Conservation (phyloP, 805 yeast genomes). For the Teunomyces barrocoloradensis region DNA sequence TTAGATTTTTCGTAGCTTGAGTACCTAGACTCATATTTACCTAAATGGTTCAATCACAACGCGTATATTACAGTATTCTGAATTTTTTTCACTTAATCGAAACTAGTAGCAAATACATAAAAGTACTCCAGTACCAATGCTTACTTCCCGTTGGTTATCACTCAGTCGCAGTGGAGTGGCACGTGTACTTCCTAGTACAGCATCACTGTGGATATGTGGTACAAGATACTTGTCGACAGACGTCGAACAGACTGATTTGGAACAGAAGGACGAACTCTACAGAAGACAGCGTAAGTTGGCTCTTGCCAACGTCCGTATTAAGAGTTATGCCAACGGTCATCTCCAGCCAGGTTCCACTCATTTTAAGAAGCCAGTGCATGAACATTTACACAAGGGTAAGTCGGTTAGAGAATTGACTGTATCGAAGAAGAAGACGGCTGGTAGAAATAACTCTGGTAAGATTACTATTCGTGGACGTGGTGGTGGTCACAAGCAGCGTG, state of each 20-base stretch:
- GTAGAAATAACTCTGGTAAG: conserved; percentile 85
- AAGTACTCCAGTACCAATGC: neutral
- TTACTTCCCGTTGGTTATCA: conserved; percentile 1
- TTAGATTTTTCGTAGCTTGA: neutral
- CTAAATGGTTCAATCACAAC: neutral
- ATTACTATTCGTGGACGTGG: conserved; percentile 94
- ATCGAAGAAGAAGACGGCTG: conserved; percentile 70
- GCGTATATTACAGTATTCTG: neutral
- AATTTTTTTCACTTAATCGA: conserved; percentile 1
- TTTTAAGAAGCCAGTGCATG: conserved; percentile 84
- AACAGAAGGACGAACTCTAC: conserved; percentile 70
- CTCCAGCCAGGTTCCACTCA: conserved; percentile 85
- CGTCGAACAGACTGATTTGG: conserved; percentile 64
- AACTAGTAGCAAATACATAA: neutral
- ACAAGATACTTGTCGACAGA: neutral
- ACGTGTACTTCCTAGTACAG: conserved; percentile 1
- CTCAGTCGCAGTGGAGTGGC: conserved; percentile 1
- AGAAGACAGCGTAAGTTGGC: conserved; percentile 71
- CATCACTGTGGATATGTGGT: conserved; percentile 1
- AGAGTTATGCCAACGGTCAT: conserved; percentile 65
- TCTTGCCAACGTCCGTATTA: conserved; percentile 67
- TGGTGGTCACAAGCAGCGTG: conserved; percentile 91
- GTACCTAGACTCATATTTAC: neutral
- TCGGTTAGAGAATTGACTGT: conserved; percentile 76
- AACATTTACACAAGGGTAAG: conserved; percentile 80